Conservation (phyloP, 2,329 filamentous ascomycete species). For the Albifimbria verrucaria region DNA sequence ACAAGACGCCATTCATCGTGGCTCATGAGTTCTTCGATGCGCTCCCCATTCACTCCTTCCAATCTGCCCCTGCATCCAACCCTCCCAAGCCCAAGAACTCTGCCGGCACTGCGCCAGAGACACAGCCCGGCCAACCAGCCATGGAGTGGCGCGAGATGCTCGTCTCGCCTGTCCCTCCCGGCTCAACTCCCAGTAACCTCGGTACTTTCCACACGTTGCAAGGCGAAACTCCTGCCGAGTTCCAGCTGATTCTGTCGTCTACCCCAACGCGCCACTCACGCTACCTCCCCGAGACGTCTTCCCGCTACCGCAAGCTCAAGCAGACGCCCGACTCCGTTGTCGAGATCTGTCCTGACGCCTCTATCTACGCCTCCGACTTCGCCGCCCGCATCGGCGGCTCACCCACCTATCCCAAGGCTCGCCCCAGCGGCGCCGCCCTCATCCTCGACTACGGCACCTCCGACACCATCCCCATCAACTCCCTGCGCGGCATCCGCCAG, state of each 20-base stretch:
- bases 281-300: conserved; percentile 78
- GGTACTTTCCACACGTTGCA: conserved; percentile 50
- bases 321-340: conserved; percentile 66
- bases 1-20: conserved; percentile 84
- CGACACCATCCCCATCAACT: conserved; percentile 78
- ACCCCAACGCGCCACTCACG: conserved; percentile 76
- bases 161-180: conserved; percentile 63
- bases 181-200: conserved; percentile 50
- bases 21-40: conserved; percentile 99
- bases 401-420: conserved; percentile 47
- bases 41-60: conserved; percentile 91
- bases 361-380: conserved; percentile 76
- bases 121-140: conserved; percentile 33
- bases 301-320: conserved; percentile 75
- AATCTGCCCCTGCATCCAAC: conserved; percentile 56
- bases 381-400: conserved; percentile 79
- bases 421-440: conserved; percentile 80
- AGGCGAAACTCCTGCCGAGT: conserved; percentile 66
- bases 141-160: conserved; percentile 80
- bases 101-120: conserved; percentile 37
- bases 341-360: conserved; percentile 86
- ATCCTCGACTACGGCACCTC: conserved; percentile 91
- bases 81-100: conserved; percentile 31
- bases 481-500: conserved; percentile 79
- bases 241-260: conserved; percentile 78